Evolutionary conservation across 805 yeast species (phyloP).

Genomic region (Barnettozyma californica): DNA sequence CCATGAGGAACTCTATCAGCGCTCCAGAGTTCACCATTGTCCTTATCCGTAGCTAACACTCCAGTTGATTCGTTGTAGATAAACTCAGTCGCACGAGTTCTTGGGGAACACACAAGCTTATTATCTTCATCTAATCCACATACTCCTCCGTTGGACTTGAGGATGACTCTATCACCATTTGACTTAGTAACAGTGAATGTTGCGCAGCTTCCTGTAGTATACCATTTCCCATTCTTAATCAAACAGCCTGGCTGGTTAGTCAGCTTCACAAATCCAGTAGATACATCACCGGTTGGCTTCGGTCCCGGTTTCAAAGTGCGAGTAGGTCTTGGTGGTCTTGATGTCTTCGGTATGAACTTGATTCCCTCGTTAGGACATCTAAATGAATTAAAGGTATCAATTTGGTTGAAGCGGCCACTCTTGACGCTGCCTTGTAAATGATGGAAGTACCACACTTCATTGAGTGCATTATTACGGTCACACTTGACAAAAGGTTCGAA

Average conservation of each 20-base stretch:
- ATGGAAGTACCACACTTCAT: conserved; percentile 72
- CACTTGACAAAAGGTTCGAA: conserved; percentile 56
- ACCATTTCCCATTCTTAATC: conserved; percentile 85
- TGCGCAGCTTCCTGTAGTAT: conserved; percentile 78
- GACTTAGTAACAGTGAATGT: conserved; percentile 44
- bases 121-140: conserved; percentile 47
- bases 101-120: conserved; percentile 3
- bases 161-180: conserved; percentile 37
- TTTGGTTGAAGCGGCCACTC: conserved; percentile 57
- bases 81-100: conserved; percentile 1
- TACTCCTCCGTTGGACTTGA: conserved; percentile 66
- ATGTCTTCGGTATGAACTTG: conserved; percentile 45
- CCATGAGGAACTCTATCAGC: conserved; percentile 11
- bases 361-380: conserved; percentile 70
- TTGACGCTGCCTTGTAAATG: conserved; percentile 67
- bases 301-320: conserved; percentile 24
- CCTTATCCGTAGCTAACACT: neutral
- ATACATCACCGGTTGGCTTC: conserved; percentile 27
- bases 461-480: conserved; percentile 41
- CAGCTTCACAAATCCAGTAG: conserved; percentile 44
- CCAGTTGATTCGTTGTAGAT: conserved; percentile 6
- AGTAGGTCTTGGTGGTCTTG: conserved; percentile 19
- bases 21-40: conserved; percentile 6
- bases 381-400: conserved; percentile 50
- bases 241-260: conserved; percentile 63